These are phyloP conservation scores for Exophiala bonariae DNA, from an alignment of 2,329 filamentous ascomycete genomes.

Conservation along the genomic window DNA sequence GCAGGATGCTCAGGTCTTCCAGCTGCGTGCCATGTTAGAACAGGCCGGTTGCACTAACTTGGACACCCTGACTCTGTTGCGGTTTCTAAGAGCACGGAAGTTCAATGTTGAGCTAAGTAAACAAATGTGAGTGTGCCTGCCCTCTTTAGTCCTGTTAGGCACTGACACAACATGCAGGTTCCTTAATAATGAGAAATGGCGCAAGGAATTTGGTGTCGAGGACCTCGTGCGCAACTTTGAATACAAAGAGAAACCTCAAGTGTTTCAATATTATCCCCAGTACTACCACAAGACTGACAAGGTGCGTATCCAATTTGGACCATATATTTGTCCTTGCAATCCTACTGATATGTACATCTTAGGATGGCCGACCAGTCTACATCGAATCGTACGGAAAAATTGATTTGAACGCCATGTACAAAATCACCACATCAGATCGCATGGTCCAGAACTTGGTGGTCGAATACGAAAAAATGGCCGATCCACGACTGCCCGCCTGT, in stretches of 20 bases:
- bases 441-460: constrained; percentile 96
- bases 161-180: constrained; percentile 63
- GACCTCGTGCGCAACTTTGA: constrained; percentile 77
- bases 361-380: constrained; percentile 97
- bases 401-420: constrained; percentile 84
- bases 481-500: constrained; percentile 91
- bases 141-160: not conserved
- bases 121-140: constrained; percentile 69
- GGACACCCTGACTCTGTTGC: constrained; percentile 88
- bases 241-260: constrained; percentile 78
- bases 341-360: too few species aligned
- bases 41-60: constrained; percentile 79
- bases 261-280: constrained; percentile 93
- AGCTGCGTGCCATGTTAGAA: constrained; percentile 85
- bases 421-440: constrained; percentile 87
- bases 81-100: constrained; percentile 91
- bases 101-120: constrained; percentile 84
- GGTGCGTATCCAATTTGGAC: constrained; percentile 38
- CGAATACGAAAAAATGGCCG: constrained; percentile 95
- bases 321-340: too few species aligned
- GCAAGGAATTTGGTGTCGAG: constrained; percentile 81
- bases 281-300: constrained; percentile 86
- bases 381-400: constrained; percentile 95
- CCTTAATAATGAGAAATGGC: constrained; percentile 85
- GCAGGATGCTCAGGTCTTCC: constrained; percentile 85